Evolutionary conservation across 352 stramenopile genomes (phyloP).

Genomic region (Phytopythium helicoides): DNA sequence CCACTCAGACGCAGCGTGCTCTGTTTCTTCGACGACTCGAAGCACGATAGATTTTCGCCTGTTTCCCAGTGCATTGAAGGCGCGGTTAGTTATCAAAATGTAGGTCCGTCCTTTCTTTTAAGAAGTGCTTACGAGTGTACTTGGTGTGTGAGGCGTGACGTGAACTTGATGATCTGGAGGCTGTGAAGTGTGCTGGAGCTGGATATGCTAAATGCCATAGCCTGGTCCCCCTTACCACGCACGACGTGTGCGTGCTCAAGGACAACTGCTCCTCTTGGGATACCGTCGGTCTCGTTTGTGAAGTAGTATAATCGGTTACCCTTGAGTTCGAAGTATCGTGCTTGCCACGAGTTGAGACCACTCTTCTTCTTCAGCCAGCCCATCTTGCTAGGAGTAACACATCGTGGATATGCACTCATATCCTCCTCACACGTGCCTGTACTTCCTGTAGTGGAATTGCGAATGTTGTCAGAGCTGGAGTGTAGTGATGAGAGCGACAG

Average conservation of each 20-base stretch:
- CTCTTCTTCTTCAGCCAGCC: constrained; percentile 83
- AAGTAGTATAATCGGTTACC: constrained; percentile 83
- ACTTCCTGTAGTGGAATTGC: constrained; percentile 17
- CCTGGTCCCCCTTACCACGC: constrained; percentile 54
- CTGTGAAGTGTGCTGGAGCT: constrained; percentile 50
- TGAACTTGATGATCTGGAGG: constrained; percentile 75
- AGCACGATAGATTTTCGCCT: constrained; percentile 65
- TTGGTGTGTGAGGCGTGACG: constrained; percentile 63
- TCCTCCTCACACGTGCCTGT: constrained; percentile 10
- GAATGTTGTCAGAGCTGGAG: constrained; percentile 13
- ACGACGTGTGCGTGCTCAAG: constrained; percentile 69
- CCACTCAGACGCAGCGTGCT: constrained; percentile 47
- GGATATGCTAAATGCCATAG: constrained; percentile 69
- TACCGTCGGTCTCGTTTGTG: constrained; percentile 62
- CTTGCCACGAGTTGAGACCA: constrained; percentile 73
- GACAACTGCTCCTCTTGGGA: constrained; percentile 67
- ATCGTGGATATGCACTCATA: constrained; percentile 19
- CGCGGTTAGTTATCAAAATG: neutral
- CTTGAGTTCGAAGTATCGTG: constrained; percentile 81
- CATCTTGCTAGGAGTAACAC: constrained; percentile 47
- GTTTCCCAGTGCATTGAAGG: neutral
- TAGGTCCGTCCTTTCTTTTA: neutral
- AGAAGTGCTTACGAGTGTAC: constrained; percentile 39
- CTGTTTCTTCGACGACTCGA: constrained; percentile 55
- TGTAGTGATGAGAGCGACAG: constrained; percentile 53